A percentile compares a stretch with the other conserved stretches of the same genome.
phyloP scores from a whole-genome alignment of 2,329 filamentous ascomycete genomes.

The Parastagonospora avenae region DNA sequence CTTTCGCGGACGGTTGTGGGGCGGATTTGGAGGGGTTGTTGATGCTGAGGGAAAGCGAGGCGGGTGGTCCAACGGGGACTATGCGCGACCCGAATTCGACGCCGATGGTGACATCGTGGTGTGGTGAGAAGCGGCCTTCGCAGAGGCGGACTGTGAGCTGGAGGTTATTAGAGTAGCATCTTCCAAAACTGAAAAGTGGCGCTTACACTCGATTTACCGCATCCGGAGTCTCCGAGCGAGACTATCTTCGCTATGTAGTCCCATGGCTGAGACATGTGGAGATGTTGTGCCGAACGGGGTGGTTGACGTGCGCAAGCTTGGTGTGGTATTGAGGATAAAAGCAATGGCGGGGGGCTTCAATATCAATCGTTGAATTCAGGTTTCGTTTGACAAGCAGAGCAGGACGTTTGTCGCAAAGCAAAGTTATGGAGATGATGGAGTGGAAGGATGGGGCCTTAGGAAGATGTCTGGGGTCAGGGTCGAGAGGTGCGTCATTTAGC shows the following conservation, averaged over 20 bases:
- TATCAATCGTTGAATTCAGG: no score
- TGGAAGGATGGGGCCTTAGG: no score
- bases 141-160: conserved; percentile 91
- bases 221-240: conserved; percentile 94
- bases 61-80: conserved; percentile 85
- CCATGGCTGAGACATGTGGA: conserved; percentile 71
- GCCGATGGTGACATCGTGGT: conserved; percentile 96
- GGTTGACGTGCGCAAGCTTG: conserved; percentile 10
- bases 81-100: conserved; percentile 95
- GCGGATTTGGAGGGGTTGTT: conserved; percentile 51
- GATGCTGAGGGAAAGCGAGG: conserved; percentile 63
- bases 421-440: no score
- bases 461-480: no score
- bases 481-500: no score
- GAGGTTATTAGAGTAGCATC: conserved; percentile 14
- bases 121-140: conserved; percentile 90
- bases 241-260: conserved; percentile 99
- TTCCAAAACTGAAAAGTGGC: neutral
- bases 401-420: no score
- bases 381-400: no score
- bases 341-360: no score
- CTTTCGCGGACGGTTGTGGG: conserved; percentile 18
- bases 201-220: conserved; percentile 80
- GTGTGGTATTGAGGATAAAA: neutral
- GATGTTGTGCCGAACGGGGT: conserved; percentile 11